These are phyloP conservation scores for Penicillium digitatum DNA, from an alignment of 2,329 filamentous ascomycete genomes.

Conservation along the genomic window DNA sequence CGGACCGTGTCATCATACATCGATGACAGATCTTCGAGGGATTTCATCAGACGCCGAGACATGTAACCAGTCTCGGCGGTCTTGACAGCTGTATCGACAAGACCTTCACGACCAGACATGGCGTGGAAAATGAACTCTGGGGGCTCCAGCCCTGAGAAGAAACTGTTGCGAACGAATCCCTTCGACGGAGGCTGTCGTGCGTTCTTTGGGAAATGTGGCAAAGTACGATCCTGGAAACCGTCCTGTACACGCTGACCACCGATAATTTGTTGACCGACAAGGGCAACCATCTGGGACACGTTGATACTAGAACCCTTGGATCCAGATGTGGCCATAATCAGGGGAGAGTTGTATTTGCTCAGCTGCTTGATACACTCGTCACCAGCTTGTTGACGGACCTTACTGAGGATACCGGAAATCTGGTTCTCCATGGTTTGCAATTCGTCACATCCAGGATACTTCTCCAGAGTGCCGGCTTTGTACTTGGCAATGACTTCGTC, in stretches of 20 bases:
- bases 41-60: slow-evolving; percentile 98
- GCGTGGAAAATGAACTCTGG: slow-evolving; percentile 98
- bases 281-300: slow-evolving; percentile 97
- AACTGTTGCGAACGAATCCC: slow-evolving; percentile 95
- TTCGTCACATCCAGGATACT: slow-evolving; percentile 83
- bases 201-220: slow-evolving; percentile 94
- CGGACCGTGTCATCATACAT: slow-evolving; percentile 93
- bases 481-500: slow-evolving; percentile 79
- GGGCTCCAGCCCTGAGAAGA: slow-evolving; percentile 85
- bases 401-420: slow-evolving; percentile 86
- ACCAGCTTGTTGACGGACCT: slow-evolving; percentile 86
- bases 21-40: slow-evolving; percentile 86
- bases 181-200: slow-evolving; percentile 89
- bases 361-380: slow-evolving; percentile 84
- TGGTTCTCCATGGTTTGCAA: slow-evolving; percentile 87
- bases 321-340: slow-evolving; percentile 95
- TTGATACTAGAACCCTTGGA: slow-evolving; percentile 98
- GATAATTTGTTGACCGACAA: slow-evolving; percentile 97
- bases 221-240: slow-evolving; percentile 90
- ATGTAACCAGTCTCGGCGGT: slow-evolving; percentile 99
- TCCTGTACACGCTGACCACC: slow-evolving; percentile 86
- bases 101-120: slow-evolving; percentile 95
- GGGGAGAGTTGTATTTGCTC: slow-evolving; percentile 83
- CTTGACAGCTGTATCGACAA: slow-evolving; percentile 98
- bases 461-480: slow-evolving; percentile 74